Percentiles rank a stretch among this genome's conserved stretches.
Evolutionary conservation across 2,329 filamentous ascomycete species (phyloP).

Genomic region (Pezizomycotina sp.): DNA sequence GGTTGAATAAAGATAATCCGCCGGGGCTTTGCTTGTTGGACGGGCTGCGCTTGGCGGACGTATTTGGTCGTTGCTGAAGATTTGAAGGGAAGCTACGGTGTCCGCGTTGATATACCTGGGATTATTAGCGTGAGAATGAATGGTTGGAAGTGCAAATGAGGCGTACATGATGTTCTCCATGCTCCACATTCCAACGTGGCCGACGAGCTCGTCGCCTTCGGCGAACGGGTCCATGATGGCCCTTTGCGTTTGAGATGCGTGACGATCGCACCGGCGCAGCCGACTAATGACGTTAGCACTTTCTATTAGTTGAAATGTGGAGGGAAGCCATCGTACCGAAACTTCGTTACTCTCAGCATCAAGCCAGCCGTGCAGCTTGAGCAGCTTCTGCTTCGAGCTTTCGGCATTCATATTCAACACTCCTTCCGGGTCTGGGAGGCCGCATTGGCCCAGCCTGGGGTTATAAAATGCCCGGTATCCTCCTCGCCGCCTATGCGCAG

Average conservation of each 20-base stretch:
- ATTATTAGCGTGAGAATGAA: slow-evolving; percentile 9
- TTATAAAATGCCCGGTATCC: slow-evolving; percentile 7
- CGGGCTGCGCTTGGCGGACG: slow-evolving; percentile 67
- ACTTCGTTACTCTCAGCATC: slow-evolving; percentile 45
- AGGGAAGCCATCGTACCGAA: slow-evolving; percentile 35
- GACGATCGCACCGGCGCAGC: slow-evolving; percentile 78
- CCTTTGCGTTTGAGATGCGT: slow-evolving; percentile 51
- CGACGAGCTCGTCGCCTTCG: slow-evolving; percentile 40
- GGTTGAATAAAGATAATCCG: slow-evolving; percentile 61
- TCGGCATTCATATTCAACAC: slow-evolving; percentile 33
- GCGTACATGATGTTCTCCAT: slow-evolving; percentile 45
- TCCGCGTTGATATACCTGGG: slow-evolving; percentile 66
- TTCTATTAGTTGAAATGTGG: slow-evolving; percentile 27
- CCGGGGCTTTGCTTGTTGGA: slow-evolving; percentile 51
- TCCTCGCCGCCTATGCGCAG: not conserved
- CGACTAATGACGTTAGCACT: slow-evolving; percentile 36
- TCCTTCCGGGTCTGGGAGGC: slow-evolving; percentile 25
- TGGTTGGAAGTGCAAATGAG: too few species aligned
- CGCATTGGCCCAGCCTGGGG: too few species aligned
- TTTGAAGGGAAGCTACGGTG: slow-evolving; percentile 65
- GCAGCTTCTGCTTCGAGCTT: slow-evolving; percentile 43
- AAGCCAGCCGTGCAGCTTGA: slow-evolving; percentile 47
- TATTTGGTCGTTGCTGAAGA: slow-evolving; percentile 64
- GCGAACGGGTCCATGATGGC: slow-evolving; percentile 46
- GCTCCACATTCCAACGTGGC: slow-evolving; percentile 56